phyloP scores from a whole-genome alignment of 2,329 filamentous ascomycete genomes.

The Colletotrichum acutatum region DNA sequence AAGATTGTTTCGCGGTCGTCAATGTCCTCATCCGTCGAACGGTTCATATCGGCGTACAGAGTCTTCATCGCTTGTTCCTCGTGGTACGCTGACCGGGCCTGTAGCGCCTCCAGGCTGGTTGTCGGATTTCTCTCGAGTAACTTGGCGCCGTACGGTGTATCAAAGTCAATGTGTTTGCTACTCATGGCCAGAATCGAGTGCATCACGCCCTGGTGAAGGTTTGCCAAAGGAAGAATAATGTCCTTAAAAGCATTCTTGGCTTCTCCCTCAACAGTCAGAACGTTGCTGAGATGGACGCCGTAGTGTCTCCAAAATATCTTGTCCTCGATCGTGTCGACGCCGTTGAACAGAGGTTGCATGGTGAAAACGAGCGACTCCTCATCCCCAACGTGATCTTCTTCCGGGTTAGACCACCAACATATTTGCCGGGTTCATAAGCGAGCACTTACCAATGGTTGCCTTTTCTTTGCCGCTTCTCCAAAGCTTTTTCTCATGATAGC shows the following conservation, averaged over 20 bases:
- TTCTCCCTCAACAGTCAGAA: slow-evolving; percentile 85
- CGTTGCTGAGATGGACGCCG: slow-evolving; percentile 79
- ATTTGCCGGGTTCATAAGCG: neutral
- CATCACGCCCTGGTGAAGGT: slow-evolving; percentile 85
- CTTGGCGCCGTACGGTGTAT: slow-evolving; percentile 65
- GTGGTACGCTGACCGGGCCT: slow-evolving; percentile 65
- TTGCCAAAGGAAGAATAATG: slow-evolving; percentile 83
- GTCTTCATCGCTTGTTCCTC: slow-evolving; percentile 65
- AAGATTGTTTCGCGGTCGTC: slow-evolving; percentile 58
- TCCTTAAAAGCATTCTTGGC: slow-evolving; percentile 87
- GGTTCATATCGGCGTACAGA: slow-evolving; percentile 59
- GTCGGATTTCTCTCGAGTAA: slow-evolving; percentile 61
- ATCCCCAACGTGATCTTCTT: slow-evolving; percentile 8
- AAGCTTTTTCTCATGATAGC: slow-evolving; percentile 85
- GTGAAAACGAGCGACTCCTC: slow-evolving; percentile 54
- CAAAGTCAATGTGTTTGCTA: slow-evolving; percentile 77
- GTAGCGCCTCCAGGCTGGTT: slow-evolving; percentile 58
- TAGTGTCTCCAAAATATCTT: slow-evolving; percentile 87
- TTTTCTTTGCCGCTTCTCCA: slow-evolving; percentile 89
- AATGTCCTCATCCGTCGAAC: slow-evolving; percentile 53
- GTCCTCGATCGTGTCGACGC: slow-evolving; percentile 83
- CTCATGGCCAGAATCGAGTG: slow-evolving; percentile 88
- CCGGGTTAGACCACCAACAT: neutral
- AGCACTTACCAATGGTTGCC: slow-evolving; percentile 70
- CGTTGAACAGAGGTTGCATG: slow-evolving; percentile 77